Base-by-base conservation (phyloP, 2,329 filamentous ascomycete species). In the Sclerotinia minor region DNA sequence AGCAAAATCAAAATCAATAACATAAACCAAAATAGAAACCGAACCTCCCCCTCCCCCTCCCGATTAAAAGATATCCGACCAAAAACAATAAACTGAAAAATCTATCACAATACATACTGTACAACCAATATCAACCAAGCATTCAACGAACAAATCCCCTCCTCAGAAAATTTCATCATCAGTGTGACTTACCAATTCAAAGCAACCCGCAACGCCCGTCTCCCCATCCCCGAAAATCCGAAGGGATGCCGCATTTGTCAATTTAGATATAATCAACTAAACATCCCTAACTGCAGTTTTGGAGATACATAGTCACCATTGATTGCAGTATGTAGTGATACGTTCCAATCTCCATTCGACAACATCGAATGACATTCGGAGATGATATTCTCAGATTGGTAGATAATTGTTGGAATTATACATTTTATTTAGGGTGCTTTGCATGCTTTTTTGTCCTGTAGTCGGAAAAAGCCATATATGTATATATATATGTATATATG, bases 291-390 rank as follows among this genome's bases (percentile, higher is more conserved):
- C 38, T 38, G 38, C 9, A 21, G 29, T 1, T 49, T 21, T 29
- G 1, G n/a, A n/a, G n/a, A n/a, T 38, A 24, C 21, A 45, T 50
- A 29, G 44, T 61, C 58, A 49, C 29, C 32, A 29, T 19, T 61
- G 44, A 29, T 19, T 61, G 44, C 58, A 47, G 44, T n/a, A 61
- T 49, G 21, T 38, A 49, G 58, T 61, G 58, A 49, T 9, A 61
- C 29, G 38, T 4, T 29, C 21, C 5, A 45, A 49, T 61, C 29
- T 13, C 6, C 17, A n/a, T 57, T 38, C n/a, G n/a, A 57, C 38
- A 24, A 26, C 7, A 21, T 49, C 44, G 29, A 61, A 49, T 61
- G 58, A 29, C 9, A 47, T n/a, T 50, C 35, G 44, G 21, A 7
- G 29, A 24, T 57, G 21, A 57, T 41, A 57, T 8, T 15, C 32